Evolutionary conservation across 192 early-diverging fungal genomes (phyloP), one percentile per base, ranked within the genome.

Genomic region (Coemansia sp.): DNA sequence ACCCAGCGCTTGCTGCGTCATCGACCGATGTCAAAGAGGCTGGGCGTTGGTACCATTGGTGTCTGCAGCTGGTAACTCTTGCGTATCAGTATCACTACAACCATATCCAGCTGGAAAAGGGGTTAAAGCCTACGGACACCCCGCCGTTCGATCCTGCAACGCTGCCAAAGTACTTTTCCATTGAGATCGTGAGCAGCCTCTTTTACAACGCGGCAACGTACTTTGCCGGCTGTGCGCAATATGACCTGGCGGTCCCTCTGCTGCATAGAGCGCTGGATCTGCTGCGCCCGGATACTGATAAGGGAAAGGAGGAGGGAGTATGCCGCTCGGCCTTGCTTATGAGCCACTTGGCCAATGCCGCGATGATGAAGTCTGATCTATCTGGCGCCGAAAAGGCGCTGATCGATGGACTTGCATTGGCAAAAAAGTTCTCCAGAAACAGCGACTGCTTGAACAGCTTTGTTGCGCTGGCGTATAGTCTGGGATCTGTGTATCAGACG

Each of bases 1-100:
- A 71, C 39, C 67, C 67, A 5, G 62, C 69, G 34, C 55, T 67
- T 51, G 58, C 56, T 21, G 68, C 74, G 14, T 24, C 64, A 23
- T 64, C 56, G 30, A 65, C 67, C 4, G 79, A 82, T 56, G 52
- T 67, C 0, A 36, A 51, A 43, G 76, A 67, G 41, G 81, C 81
- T 23, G 65, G 69, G 15, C 72, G 64, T n/a, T 83, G 81, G 81
- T 83, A 78, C 76, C 72, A 75, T n/a, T 83, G 81, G 81, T 83
- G 81, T 39, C 35, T 83, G 76, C 76, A 83, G 63, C 36, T 83
- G 7, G 73, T 76, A 8, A 83, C 68, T 72, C 69, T 78, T 59
- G 69, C 81, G 12, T 83, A 83, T 21, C 76, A 78, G 64, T 78
- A 77, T 51, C 76, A 83, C 66, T 75, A 56, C 41, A 75, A 83